These are phyloP conservation scores for Epichloe uncinata DNA, from an alignment of 2,329 filamentous ascomycete species.

Conservation along the genomic window DNA sequence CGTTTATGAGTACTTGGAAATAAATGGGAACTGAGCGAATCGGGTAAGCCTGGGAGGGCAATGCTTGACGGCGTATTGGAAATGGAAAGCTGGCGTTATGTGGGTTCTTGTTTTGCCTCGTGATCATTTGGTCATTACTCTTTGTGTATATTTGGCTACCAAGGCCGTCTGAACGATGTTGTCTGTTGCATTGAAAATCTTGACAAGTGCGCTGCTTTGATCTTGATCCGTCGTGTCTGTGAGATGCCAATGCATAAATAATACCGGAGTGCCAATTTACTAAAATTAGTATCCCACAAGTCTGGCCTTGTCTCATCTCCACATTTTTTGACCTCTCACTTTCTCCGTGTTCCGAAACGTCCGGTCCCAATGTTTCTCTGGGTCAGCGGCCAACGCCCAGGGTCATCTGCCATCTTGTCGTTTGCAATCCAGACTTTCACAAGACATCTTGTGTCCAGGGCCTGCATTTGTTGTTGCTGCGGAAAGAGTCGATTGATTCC, in stretches of 20 bases:
- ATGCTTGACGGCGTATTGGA: neutral
- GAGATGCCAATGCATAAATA: too few relatives aligned
- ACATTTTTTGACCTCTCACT: neutral
- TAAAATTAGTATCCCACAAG: too few relatives aligned
- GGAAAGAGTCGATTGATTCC: neutral
- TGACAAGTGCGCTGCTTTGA: too few relatives aligned
- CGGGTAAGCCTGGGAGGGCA: neutral
- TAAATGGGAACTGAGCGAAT: neutral
- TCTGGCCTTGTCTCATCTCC: neutral
- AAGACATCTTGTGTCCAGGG: too few relatives aligned
- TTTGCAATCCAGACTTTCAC: neutral
- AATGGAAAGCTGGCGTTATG: neutral
- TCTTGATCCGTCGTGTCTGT: too few relatives aligned
- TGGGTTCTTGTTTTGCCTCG: neutral
- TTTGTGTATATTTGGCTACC: neutral
- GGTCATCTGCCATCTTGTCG: neutral
- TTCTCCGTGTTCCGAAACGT: neutral
- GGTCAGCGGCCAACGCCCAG: neutral
- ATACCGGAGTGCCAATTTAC: too few relatives aligned
- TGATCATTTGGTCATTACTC: neutral
- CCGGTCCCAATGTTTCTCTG: neutral
- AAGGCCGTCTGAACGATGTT: neutral
- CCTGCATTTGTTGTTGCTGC: neutral
- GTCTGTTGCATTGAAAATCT: too few relatives aligned
- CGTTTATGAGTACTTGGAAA: neutral